phyloP scores from a whole-genome alignment of 495 filamentous ascomycete genomes.

The Penicillium alfredii region DNA sequence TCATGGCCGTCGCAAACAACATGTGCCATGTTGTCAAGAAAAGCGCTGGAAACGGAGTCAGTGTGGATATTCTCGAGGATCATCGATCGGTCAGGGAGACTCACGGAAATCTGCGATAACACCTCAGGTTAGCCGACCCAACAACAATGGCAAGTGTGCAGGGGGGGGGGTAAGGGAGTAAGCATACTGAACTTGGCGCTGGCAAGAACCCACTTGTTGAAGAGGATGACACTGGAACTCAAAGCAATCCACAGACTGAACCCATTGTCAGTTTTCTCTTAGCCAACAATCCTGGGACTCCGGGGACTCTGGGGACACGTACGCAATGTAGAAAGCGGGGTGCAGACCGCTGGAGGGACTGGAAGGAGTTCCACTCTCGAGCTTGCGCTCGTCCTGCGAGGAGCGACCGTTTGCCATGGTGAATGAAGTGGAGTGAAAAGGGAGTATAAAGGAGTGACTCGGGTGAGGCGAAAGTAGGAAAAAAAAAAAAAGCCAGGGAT shows the following conservation, averaged over 20 bases:
- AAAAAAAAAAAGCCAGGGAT: no score
- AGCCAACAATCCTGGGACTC: background rate
- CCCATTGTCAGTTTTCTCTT: conserved; percentile 5
- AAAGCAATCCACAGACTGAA: conserved; percentile 76
- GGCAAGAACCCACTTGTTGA: conserved; percentile 95
- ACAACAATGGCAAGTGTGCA: conserved; percentile 2
- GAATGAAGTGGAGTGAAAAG: conserved; percentile 5
- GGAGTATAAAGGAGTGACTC: conserved; percentile 30
- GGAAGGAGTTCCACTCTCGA: conserved; percentile 24
- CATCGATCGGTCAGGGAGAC: conserved; percentile 3
- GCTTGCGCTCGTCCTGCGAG: conserved; percentile 31
- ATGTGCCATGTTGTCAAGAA: conserved; percentile 88
- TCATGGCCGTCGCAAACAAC: conserved; percentile 76
- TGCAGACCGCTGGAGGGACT: conserved; percentile 45
- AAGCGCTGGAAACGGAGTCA: conserved; percentile 34
- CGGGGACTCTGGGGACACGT: conserved; percentile 35
- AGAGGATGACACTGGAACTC: conserved; percentile 86
- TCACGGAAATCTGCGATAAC: conserved; percentile 35
- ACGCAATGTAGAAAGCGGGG: conserved; percentile 81
- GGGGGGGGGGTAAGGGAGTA: background rate
- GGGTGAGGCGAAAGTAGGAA: conserved; percentile 15
- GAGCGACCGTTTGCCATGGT: conserved; percentile 30
- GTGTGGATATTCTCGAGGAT: no score
- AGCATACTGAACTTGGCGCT: conserved; percentile 70
- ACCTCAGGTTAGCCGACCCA: conserved; percentile 17